Conservation (phyloP, 2,329 filamentous ascomycete species). For the Tetracladium maxilliforme region DNA sequence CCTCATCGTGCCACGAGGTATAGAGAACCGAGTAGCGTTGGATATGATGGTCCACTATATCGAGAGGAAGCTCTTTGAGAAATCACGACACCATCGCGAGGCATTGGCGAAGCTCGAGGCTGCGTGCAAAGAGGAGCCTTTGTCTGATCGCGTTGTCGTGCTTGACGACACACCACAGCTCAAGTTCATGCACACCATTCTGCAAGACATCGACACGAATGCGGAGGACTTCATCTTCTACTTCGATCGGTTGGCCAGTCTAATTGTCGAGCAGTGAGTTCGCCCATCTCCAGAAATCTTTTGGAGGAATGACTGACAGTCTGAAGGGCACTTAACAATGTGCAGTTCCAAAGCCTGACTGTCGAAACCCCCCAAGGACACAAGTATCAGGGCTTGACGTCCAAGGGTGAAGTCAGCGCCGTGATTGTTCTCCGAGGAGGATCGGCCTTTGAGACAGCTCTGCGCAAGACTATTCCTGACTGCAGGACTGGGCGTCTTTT, state of each 20-base stretch:
- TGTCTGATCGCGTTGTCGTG: constrained; percentile 62
- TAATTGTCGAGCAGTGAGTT: constrained; percentile 64
- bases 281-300: not conserved
- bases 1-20: constrained; percentile 86
- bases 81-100: constrained; percentile 69
- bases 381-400: constrained; percentile 55
- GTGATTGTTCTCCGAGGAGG: constrained; percentile 83
- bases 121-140: constrained; percentile 52
- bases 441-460: constrained; percentile 71
- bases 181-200: constrained; percentile 76
- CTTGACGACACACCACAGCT: constrained; percentile 69
- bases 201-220: constrained; percentile 64
- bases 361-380: constrained; percentile 59
- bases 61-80: constrained; percentile 70
- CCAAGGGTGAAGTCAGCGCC: constrained; percentile 64
- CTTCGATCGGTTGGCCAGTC: constrained; percentile 76
- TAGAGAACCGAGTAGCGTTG: constrained; percentile 81
- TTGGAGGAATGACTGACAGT: constrained; percentile 8
- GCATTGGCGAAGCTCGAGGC: constrained; percentile 65
- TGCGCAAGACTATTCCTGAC: constrained; percentile 84
- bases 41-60: constrained; percentile 92
- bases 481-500: constrained; percentile 78
- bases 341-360: constrained; percentile 47
- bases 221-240: constrained; percentile 96
- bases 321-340: constrained; percentile 58